phyloP scores from a whole-genome alignment of 768 basidiomycete species.

The Coprinopsis cinerea region DNA sequence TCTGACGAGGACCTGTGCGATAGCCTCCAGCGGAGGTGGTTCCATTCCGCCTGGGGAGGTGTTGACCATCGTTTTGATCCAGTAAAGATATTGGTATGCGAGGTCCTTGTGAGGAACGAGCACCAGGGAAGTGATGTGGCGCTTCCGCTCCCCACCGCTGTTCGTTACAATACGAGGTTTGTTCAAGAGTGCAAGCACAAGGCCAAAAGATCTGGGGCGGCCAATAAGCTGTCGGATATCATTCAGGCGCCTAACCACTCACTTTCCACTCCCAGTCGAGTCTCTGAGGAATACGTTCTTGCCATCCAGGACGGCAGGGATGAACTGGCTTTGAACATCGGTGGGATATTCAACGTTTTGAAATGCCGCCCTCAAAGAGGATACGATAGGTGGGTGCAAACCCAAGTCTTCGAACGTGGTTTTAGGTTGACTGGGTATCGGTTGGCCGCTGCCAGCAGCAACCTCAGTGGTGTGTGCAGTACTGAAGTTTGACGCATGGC shows the following conservation, averaged over 20 bases:
- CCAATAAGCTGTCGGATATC: not conserved
- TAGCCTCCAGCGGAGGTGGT: slow-evolving; percentile 30
- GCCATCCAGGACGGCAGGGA: slow-evolving; percentile 51
- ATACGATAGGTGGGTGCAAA: slow-evolving; percentile 40
- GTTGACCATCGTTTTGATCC: slow-evolving; percentile 50
- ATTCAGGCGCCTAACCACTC: slow-evolving; percentile 19
- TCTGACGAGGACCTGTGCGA: slow-evolving; percentile 60
- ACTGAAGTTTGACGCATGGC: not conserved
- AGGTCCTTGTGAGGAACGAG: slow-evolving; percentile 72
- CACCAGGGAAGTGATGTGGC: slow-evolving; percentile 47
- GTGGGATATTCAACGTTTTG: slow-evolving; percentile 57
- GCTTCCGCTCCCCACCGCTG: slow-evolving; percentile 16
- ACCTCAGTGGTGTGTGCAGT: not conserved
- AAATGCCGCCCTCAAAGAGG: slow-evolving; percentile 52
- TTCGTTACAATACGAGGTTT: slow-evolving; percentile 35
- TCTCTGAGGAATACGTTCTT: slow-evolving; percentile 65
- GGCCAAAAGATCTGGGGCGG: slow-evolving; percentile 58
- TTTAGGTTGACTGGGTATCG: not conserved
- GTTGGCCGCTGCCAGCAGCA: not conserved
- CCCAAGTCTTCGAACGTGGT: slow-evolving; percentile 43
- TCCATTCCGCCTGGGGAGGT: slow-evolving; percentile 19
- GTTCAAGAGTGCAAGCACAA: slow-evolving; percentile 60
- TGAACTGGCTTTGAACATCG: slow-evolving; percentile 49
- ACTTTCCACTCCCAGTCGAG: slow-evolving; percentile 79
- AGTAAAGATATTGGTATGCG: slow-evolving; percentile 59